These are phyloP conservation scores for Leccinum pellstonianum DNA, from an alignment of 768 basidiomycete species.

Conservation along the genomic window DNA sequence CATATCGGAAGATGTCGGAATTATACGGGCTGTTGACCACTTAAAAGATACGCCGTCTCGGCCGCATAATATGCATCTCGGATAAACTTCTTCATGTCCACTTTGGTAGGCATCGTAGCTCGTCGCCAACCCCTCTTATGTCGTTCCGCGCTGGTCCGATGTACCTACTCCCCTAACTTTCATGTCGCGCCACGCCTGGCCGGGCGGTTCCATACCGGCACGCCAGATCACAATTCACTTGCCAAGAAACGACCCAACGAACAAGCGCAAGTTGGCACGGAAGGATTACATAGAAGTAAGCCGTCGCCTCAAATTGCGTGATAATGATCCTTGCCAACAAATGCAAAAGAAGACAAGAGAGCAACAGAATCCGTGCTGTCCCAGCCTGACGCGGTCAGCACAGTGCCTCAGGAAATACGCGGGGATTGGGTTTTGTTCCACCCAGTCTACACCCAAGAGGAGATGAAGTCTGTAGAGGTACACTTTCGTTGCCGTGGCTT, in stretches of 20 bases:
- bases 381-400: conserved; percentile 46
- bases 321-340: not conserved
- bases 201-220: conserved; percentile 27
- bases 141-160: conserved; percentile 13
- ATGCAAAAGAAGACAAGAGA: conserved; percentile 28
- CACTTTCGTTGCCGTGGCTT: conserved; percentile 2
- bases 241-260: conserved; percentile 24
- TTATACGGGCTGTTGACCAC: conserved; percentile 17
- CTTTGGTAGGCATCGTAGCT: conserved; percentile 12
- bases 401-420: conserved; percentile 52
- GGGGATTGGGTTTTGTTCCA: conserved; percentile 94
- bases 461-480: conserved; percentile 72
- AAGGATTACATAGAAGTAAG: conserved; percentile 37
- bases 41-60: conserved; percentile 20
- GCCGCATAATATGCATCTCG: not conserved
- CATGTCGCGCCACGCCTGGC: conserved; percentile 1
- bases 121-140: conserved; percentile 9
- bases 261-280: conserved; percentile 28
- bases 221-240: conserved; percentile 22
- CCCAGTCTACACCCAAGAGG: conserved; percentile 81
- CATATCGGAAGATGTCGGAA: conserved; percentile 28
- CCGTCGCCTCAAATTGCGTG: not conserved
- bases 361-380: conserved; percentile 15
- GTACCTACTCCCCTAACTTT: conserved; percentile 8
- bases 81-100: conserved; percentile 12